These are phyloP conservation scores for Ogataea trehaloabstinens DNA, from an alignment of 805 yeast species.

Conservation along the genomic window DNA sequence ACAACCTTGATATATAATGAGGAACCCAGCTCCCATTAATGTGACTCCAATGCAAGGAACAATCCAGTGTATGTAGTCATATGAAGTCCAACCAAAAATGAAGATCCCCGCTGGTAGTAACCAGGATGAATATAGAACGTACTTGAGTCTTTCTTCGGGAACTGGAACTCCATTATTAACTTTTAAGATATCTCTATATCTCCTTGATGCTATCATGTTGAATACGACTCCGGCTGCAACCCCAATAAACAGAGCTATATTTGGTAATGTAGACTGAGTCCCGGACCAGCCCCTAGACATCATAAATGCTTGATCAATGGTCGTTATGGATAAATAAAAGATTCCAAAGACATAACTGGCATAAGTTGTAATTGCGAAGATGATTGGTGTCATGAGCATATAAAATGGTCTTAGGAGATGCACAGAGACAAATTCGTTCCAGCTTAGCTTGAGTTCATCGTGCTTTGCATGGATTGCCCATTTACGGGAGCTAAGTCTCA, in stretches of 20 bases:
- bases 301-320: slow-evolving; percentile 38
- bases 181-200: slow-evolving; percentile 11
- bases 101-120: slow-evolving; percentile 60
- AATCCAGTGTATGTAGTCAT: slow-evolving; percentile 44
- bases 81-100: slow-evolving; percentile 63
- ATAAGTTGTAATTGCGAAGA: slow-evolving; percentile 41
- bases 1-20: slow-evolving; percentile 63
- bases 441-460: slow-evolving; percentile 18
- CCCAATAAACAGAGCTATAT: slow-evolving; percentile 38
- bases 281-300: slow-evolving; percentile 31
- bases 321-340: slow-evolving; percentile 44
- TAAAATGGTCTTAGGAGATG: slow-evolving; percentile 38
- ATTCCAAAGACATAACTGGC: slow-evolving; percentile 50
- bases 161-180: slow-evolving; percentile 43
- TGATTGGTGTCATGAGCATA: slow-evolving; percentile 41
- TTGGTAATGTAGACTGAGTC: slow-evolving; percentile 33
- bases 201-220: slow-evolving; percentile 31
- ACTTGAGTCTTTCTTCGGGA: slow-evolving; percentile 59
- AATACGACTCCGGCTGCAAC: slow-evolving; percentile 31
- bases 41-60: slow-evolving; percentile 58
- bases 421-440: slow-evolving; percentile 25
- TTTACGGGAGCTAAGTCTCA: slow-evolving; percentile 26
- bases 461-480: slow-evolving; percentile 34
- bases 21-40: slow-evolving; percentile 57
- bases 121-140: slow-evolving; percentile 53